Evolutionary conservation across 176 grass and related monocot species (phyloP), one percentile per base, ranked within the genome.

Genomic region (Juncus inflexus): DNA sequence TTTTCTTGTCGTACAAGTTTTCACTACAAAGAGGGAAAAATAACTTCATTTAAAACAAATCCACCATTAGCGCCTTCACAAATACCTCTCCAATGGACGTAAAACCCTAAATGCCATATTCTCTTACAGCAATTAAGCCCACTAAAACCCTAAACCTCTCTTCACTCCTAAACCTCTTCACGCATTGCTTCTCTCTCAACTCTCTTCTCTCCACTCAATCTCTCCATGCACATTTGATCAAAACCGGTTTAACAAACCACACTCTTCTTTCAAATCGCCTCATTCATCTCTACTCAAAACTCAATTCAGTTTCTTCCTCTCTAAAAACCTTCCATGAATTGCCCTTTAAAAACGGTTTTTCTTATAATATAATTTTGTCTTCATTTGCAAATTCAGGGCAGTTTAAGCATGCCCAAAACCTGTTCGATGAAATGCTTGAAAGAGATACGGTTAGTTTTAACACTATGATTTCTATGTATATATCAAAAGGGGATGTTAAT

Each of bases 351-450:
- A 96, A 90, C 40, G 38, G 67, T 3, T 96, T 83, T 83, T 77
- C 83, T 0, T 74, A n/a, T 52, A 96, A 96, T 58, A 90, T 90
- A 15, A 74, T 84, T 15, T 77, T 96, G 4, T 28, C 58, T 0
- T 64, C 15, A 0, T 15, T 83, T 11, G 9, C 65, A 0, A 70
- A 76, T 63, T 76, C 82, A 10, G 49, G 71, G 3, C 66, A 43
- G 37, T 52, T 86, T 37, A 37, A 40, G 0, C 76, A 77, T 47
- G 87, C 87, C 3, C 77, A 60, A 10, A 42, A 58, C 9, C 7
- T 97, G 71, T 91, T 97, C 58, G 87, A 89, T 19, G 75, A 9
- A 83, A 91, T 97, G 84, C 71, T 82, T 1, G 9, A 37, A 8
- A 60, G 60, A 79, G 92, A 89, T 11, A 61, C 75, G 0, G 77